Conservation (phyloP, 177 flowering plant species). For the Tripterygium wilfordii region DNA sequence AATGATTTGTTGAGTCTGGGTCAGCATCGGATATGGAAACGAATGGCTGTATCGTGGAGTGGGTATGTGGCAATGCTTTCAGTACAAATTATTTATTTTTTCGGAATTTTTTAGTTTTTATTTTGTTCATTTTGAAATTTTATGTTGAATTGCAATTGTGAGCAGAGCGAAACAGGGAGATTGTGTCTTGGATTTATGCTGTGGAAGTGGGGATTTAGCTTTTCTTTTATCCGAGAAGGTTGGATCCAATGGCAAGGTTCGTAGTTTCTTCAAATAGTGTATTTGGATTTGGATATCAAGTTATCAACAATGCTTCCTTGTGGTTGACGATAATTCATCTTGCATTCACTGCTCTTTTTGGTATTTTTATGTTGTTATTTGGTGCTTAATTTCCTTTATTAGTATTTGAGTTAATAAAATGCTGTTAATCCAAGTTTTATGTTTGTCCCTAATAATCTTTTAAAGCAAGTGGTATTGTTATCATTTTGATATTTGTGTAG, state of each 20-base stretch:
- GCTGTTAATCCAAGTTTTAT: not conserved
- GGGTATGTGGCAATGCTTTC: constrained; percentile 32
- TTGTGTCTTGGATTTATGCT: constrained; percentile 81
- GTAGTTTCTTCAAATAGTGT: too few species aligned
- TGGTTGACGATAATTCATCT: not conserved
- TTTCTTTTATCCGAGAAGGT: constrained; percentile 89
- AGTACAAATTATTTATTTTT: not conserved
- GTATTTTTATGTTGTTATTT: not conserved
- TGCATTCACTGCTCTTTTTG: not conserved
- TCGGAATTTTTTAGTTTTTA: too few species aligned
- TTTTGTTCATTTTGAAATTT: not conserved
- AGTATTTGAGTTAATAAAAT: not conserved
- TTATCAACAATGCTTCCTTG: too few species aligned
- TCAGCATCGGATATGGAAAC: constrained; percentile 87
- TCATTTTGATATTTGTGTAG: not conserved
- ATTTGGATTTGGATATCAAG: too few species aligned
- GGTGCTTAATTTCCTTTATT: not conserved
- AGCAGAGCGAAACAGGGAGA: constrained; percentile 72
- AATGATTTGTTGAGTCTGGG: constrained; percentile 87
- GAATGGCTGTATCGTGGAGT: constrained; percentile 91
- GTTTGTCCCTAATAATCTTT: not conserved
- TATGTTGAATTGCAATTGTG: not conserved
- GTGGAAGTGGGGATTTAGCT: constrained; percentile 95
- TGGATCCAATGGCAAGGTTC: constrained; percentile 45
- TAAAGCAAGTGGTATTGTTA: not conserved